A percentile compares a stretch with the other conserved stretches of the same genome.
phyloP scores from a whole-genome alignment of 2,329 filamentous ascomycete genomes.

The Phyllosticta paracitricarpa region DNA sequence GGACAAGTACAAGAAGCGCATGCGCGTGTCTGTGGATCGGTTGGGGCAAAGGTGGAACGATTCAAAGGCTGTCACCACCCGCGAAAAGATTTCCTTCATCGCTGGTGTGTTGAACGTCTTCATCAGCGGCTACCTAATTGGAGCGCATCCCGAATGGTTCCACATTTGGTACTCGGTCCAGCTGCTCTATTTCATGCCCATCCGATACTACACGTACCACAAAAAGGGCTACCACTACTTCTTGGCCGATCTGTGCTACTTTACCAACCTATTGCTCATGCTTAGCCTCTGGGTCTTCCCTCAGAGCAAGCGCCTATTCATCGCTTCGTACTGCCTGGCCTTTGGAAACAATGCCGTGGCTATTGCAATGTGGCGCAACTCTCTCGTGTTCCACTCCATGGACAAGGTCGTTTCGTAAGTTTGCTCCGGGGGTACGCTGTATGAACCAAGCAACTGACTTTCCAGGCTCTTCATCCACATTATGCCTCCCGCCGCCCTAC shows the following conservation, averaged over 20 bases:
- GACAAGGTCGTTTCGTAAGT: constrained; percentile 83
- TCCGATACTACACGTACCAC: constrained; percentile 85
- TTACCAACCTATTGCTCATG: constrained; percentile 80
- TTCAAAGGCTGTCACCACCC: constrained; percentile 73
- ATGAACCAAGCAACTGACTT: neutral
- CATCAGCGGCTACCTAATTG: constrained; percentile 87
- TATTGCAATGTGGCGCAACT: constrained; percentile 99
- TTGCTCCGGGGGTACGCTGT: neutral
- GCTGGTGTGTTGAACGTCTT: constrained; percentile 96
- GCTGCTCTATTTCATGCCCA: constrained; percentile 91
- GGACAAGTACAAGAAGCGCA: constrained; percentile 77
- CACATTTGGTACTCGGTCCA: constrained; percentile 87
- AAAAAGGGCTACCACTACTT: constrained; percentile 81
- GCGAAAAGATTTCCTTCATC: constrained; percentile 95
- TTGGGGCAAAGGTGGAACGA: constrained; percentile 81
- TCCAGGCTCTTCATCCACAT: constrained; percentile 91
- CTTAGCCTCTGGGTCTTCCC: constrained; percentile 87
- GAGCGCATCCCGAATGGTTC: constrained; percentile 74
- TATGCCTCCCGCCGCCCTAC: constrained; percentile 91
- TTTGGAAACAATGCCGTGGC: constrained; percentile 96
- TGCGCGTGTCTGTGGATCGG: constrained; percentile 82
- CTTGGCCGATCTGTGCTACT: constrained; percentile 93
- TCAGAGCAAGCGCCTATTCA: constrained; percentile 80
- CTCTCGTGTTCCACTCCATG: constrained; percentile 93
- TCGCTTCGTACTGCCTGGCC: constrained; percentile 81